Conservation (phyloP, 2,329 filamentous ascomycete species). For the Xylariaceae sp. region DNA sequence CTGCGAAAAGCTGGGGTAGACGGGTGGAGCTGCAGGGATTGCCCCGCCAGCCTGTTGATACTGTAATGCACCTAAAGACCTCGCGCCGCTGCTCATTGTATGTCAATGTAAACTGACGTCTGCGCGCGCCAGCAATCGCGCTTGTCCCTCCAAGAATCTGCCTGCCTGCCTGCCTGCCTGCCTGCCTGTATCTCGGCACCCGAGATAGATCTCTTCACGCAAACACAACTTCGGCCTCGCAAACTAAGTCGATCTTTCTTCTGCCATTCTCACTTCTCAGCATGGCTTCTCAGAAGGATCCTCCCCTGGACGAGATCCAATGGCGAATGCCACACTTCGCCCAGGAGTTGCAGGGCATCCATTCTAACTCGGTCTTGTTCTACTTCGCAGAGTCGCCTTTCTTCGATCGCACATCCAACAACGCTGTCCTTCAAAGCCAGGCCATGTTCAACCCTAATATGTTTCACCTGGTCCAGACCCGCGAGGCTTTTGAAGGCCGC, state of each 20-base stretch:
- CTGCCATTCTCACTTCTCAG: too few relatives aligned
- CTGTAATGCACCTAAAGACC: too few relatives aligned
- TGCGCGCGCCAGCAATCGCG: too few relatives aligned
- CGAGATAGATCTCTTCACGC: too few relatives aligned
- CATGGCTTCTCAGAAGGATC: slow-evolving; percentile 23
- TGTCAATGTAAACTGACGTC: too few relatives aligned
- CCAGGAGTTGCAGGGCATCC: slow-evolving; percentile 52
- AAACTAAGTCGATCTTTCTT: too few relatives aligned
- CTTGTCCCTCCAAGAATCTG: too few relatives aligned
- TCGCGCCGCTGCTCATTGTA: too few relatives aligned
- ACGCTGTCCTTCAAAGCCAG: slow-evolving; percentile 59
- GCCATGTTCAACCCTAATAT: slow-evolving; percentile 58
- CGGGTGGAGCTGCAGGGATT: neutral
- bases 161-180: too few relatives aligned
- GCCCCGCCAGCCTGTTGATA: slow-evolving; percentile 6
- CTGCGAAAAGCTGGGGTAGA: too few relatives aligned
- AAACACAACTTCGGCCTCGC: too few relatives aligned
- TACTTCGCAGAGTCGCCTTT: slow-evolving; percentile 67
- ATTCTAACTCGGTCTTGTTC: slow-evolving; percentile 61
- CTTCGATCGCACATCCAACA: slow-evolving; percentile 65
- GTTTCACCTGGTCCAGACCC: slow-evolving; percentile 52
- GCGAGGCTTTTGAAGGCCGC: slow-evolving; percentile 59
- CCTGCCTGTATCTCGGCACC: too few relatives aligned
- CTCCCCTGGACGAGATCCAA: slow-evolving; percentile 62
- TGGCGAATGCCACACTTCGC: slow-evolving; percentile 53